Conservation (phyloP, 73 alveolate genomes). For the Halteria grandinella region DNA sequence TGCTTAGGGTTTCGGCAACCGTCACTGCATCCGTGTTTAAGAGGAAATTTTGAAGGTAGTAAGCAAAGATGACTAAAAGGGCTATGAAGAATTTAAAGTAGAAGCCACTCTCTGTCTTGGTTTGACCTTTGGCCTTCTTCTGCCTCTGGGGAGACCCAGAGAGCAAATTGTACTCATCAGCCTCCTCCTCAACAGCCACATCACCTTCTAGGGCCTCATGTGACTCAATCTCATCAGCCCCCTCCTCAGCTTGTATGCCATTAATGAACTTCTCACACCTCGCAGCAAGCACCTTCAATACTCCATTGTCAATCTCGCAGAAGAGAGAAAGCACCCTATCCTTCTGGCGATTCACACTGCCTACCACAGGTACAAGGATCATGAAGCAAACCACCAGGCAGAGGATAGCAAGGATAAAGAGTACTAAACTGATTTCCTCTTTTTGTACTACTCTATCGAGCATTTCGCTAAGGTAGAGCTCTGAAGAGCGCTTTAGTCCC, state of each 20-base stretch:
- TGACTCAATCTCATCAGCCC: conserved; percentile 54
- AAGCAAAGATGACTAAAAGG: conserved; percentile 19
- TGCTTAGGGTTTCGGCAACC: conserved; percentile 2
- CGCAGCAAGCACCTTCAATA: conserved; percentile 19
- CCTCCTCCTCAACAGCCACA: conserved; percentile 32
- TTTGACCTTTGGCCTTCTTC: conserved; percentile 55
- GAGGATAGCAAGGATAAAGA: conserved; percentile 24
- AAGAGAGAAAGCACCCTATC: conserved; percentile 48
- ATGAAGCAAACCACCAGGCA: conserved; percentile 19
- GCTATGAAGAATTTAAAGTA: conserved; percentile 33
- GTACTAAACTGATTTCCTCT: conserved; percentile 17
- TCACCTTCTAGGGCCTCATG: conserved; percentile 46
- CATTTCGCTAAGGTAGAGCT: conserved; percentile 28
- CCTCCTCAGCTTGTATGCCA: conserved; percentile 52
- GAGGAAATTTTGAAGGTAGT: conserved; percentile 23
- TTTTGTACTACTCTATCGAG: conserved; percentile 8
- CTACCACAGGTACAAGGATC: conserved; percentile 53
- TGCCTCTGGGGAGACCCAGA: conserved; percentile 21
- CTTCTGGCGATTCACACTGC: conserved; percentile 32
- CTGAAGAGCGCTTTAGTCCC: conserved; percentile 26
- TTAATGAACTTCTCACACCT: conserved; percentile 56
- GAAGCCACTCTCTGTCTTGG: conserved; percentile 32
- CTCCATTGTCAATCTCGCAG: conserved; percentile 46
- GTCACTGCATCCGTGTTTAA: conserved; percentile 15
- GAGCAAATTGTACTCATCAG: conserved; percentile 8